A percentile compares a stretch with the other conserved stretches of the same genome.
Conservation (phyloP, 306 rosid genomes). For the Medicago truncatula region DNA sequence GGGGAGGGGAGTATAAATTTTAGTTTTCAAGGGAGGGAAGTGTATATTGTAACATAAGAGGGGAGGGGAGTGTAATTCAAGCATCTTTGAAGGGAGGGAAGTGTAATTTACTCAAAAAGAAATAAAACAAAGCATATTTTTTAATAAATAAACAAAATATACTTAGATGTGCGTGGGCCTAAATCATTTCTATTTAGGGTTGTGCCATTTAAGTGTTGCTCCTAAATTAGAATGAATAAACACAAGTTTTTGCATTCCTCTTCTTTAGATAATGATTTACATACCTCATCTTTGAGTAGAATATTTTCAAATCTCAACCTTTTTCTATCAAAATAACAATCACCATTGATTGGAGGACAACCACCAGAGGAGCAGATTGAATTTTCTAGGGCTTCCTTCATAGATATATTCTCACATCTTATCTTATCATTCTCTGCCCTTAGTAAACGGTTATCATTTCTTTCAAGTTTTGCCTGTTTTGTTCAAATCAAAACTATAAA, state of each 20-base stretch:
- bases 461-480: conserved; percentile 84
- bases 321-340: conserved; percentile 81
- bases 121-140: no score
- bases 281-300: conserved; percentile 90
- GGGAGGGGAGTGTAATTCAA: no score
- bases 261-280: background rate
- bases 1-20: no score
- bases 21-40: no score
- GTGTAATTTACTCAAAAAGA: no score
- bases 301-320: conserved; percentile 78
- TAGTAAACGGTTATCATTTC: conserved; percentile 74
- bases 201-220: no score
- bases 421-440: conserved; percentile 92
- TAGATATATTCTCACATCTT: conserved; percentile 89
- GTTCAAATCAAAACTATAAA: conserved; percentile 8
- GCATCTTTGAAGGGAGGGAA: no score
- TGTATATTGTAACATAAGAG: no score
- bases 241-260: background rate
- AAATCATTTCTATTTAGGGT: no score
- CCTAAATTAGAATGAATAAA: no score
- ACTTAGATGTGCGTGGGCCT: no score
- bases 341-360: conserved; percentile 79
- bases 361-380: conserved; percentile 89
- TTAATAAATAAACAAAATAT: no score
- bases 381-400: conserved; percentile 81